These are phyloP conservation scores for Corylus heterophylla DNA, from an alignment of 306 rosid species.

Conservation along the genomic window DNA sequence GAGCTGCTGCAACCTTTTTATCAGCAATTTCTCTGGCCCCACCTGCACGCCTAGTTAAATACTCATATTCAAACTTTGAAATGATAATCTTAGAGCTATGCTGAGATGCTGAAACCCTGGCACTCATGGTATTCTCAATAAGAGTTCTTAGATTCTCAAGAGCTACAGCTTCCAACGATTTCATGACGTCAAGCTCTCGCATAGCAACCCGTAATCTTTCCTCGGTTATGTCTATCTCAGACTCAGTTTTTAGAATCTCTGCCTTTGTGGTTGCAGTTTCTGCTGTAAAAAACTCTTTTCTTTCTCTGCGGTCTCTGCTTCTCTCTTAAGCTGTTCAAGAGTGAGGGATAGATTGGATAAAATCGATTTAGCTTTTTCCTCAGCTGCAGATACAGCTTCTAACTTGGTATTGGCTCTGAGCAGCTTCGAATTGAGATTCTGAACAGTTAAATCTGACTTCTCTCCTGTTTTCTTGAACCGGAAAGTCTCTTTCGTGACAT, in stretches of 20 bases:
- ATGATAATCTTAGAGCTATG: conserved; percentile 63
- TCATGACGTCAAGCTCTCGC: conserved; percentile 68
- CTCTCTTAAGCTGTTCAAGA: conserved; percentile 58
- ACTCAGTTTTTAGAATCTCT: conserved; percentile 53
- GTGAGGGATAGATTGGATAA: conserved; percentile 51
- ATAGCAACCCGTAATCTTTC: conserved; percentile 58
- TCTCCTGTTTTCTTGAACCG: conserved; percentile 51
- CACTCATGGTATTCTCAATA: conserved; percentile 52
- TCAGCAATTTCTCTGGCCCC: conserved; percentile 75
- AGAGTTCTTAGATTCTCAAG: conserved; percentile 65
- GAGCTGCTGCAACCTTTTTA: conserved; percentile 77
- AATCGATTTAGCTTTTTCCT: conserved; percentile 61
- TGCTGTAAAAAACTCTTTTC: conserved; percentile 47
- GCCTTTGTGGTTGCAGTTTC: conserved; percentile 45
- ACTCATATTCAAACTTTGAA: conserved; percentile 79
- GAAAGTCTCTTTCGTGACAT: conserved; percentile 44
- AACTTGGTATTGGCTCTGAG: conserved; percentile 73
- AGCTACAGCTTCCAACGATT: conserved; percentile 57
- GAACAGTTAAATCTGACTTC: conserved; percentile 44
- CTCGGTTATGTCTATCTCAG: conserved; percentile 56
- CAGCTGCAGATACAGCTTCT: conserved; percentile 71
- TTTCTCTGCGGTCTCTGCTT: conserved; percentile 55
- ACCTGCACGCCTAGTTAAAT: conserved; percentile 67
- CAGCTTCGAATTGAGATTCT: conserved; percentile 65
- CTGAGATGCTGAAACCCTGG: conserved; percentile 53